Conservation (phyloP, 2,329 filamentous ascomycete species). For the Aspergillus novoparasiticus region DNA sequence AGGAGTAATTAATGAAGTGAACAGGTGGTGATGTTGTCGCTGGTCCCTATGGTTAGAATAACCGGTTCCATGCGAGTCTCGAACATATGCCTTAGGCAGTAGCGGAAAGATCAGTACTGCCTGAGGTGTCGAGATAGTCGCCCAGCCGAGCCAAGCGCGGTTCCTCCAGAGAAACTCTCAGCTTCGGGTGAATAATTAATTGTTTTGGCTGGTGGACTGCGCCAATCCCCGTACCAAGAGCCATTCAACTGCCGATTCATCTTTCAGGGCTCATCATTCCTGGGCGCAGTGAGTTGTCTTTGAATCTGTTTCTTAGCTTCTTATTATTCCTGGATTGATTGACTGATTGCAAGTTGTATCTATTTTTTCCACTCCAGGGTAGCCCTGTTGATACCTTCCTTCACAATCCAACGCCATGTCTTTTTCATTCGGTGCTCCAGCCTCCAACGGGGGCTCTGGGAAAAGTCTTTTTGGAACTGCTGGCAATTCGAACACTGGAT, state of each 20-base stretch:
- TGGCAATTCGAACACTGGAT: conserved; percentile 30
- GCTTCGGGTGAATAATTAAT: conserved; percentile 8
- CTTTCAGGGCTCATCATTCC: conserved; percentile 6
- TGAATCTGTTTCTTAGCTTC: conserved; percentile 1
- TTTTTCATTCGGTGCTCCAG: conserved; percentile 42
- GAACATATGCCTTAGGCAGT: conserved; percentile 30
- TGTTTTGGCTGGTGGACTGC: neutral
- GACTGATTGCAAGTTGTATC: conserved; percentile 10
- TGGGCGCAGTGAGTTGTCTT: conserved; percentile 28
- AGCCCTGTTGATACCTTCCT: conserved; percentile 26
- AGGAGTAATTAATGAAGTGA: conserved; percentile 3
- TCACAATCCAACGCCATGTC: conserved; percentile 31
- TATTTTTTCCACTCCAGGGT: conserved; percentile 24
- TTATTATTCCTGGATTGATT: neutral
- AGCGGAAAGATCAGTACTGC: conserved; percentile 15
- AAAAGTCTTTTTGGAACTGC: conserved; percentile 39
- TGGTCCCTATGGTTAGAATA: conserved; percentile 15
- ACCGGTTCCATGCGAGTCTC: conserved; percentile 36
- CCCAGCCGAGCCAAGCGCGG: conserved; percentile 22
- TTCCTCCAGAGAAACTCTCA: conserved; percentile 4
- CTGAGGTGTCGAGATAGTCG: conserved; percentile 21
- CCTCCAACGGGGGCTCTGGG: conserved; percentile 37
- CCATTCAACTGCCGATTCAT: conserved; percentile 8
- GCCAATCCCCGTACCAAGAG: conserved; percentile 5
- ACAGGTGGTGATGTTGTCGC: conserved; percentile 23